Base-by-base conservation (phyloP, 192 early-diverging fungal genomes). In the Podila horticola region DNA sequence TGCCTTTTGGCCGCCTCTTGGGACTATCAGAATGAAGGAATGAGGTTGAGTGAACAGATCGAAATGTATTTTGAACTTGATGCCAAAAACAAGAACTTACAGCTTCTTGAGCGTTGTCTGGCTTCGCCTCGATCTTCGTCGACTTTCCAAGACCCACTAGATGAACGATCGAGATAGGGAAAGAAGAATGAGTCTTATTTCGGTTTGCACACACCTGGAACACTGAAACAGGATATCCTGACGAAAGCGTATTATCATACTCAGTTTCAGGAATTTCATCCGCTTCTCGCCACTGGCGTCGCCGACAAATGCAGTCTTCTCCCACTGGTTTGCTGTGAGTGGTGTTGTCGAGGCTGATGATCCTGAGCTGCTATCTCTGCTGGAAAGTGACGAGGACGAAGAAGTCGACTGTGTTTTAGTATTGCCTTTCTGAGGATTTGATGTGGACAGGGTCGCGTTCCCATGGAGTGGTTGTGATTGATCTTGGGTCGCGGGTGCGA, bases 121-220 rank as follows among this genome's bases (percentile, higher is more conserved):
- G 74, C 52, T 69, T 75, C 4, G 62, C 52, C 2, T 62, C 67
- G 34, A 75, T 75, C 38, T 62, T 64, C 13, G 61, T 12, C 7
- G 74, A 38, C 30, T 75, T 75, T 33, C 74, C 74, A 69, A 75
- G 30, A 0, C 74, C 74, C 74, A 75, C 74, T 75, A n/a, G 7
- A 55, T 5, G 45, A 63, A 28, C 15, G 5, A 36, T n/a, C 4
- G 45, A 29, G 11, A 55, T 3, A 71, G 6, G 20, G 28, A 8
- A 51, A 52, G 24, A 12, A 12, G 29, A 26, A 15, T n/a, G 15
- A 64, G 38, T 22, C 34, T 34, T 34, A 36, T 34, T 11, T 36
- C 34, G 4, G 0, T 20, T 20, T 63, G 62, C 8, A 38, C 22
- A 5, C n/a, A 3, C 36, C 1, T 11, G 3, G 22, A 11, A 6